Percentiles rank a stretch among this genome's conserved stretches.
Evolutionary conservation across 1,284 basidiomycete species (phyloP).

Genomic region (Lentinula novae-zelandiae): DNA sequence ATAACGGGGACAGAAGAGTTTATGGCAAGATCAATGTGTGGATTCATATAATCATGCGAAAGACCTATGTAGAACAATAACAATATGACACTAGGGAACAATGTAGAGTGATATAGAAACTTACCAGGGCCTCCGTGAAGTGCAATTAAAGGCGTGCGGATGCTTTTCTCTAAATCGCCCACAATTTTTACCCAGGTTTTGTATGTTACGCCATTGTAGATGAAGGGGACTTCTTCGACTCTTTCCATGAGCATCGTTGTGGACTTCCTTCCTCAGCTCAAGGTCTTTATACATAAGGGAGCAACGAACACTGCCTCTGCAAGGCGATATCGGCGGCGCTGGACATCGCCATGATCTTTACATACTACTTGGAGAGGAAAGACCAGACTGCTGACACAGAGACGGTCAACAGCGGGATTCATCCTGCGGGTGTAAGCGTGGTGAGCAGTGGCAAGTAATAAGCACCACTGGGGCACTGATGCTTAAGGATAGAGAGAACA

Average conservation of each 20-base stretch:
- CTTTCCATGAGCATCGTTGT: not conserved
- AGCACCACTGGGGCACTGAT: no score
- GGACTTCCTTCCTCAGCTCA: not conserved
- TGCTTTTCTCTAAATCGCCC: not conserved
- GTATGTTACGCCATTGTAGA: constrained; percentile 18
- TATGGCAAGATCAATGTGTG: constrained; percentile 29
- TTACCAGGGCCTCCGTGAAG: not conserved
- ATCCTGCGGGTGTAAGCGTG: no score
- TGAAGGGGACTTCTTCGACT: constrained; percentile 16
- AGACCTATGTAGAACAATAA: constrained; percentile 25
- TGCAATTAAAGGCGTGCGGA: not conserved
- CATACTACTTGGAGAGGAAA: not conserved
- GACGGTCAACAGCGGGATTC: not conserved
- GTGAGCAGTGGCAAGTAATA: no score
- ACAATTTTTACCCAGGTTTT: constrained; percentile 8
- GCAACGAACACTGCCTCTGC: no score
- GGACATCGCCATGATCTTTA: not conserved
- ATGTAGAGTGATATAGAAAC: not conserved
- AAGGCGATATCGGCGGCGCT: no score
- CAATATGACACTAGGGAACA: not conserved
- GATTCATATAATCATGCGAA: constrained; percentile 34
- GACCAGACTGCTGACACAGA: not conserved
- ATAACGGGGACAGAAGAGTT: constrained; percentile 33
- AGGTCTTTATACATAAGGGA: not conserved
- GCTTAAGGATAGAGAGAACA: no score